phyloP scores from a whole-genome alignment of 1,284 basidiomycete species.

The Puccinia coronata region DNA sequence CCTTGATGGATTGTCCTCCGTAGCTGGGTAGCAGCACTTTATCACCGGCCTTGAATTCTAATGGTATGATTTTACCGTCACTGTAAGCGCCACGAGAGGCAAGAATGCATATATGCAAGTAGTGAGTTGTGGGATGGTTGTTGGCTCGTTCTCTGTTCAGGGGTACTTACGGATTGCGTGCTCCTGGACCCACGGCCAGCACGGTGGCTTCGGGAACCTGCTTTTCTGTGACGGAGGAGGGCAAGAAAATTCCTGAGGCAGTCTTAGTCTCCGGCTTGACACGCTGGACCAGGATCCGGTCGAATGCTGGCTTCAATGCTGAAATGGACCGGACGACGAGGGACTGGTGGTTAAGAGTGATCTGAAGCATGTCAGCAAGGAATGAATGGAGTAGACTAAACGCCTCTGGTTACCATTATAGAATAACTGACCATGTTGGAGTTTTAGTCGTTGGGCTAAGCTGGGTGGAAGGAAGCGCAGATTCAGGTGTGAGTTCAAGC shows the following conservation, averaged over 20 bases:
- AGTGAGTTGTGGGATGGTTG: background rate
- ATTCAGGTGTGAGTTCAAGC: background rate
- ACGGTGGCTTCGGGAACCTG: slow-evolving; percentile 95
- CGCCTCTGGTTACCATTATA: background rate
- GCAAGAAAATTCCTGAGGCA: slow-evolving; percentile 87
- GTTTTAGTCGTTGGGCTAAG: background rate
- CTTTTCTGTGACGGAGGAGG: slow-evolving; percentile 75
- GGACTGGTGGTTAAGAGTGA: background rate
- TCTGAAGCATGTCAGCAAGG: background rate
- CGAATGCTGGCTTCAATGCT: slow-evolving; percentile 84
- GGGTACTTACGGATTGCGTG: slow-evolving; percentile 67
- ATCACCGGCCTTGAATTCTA: slow-evolving; percentile 82
- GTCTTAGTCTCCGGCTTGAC: slow-evolving; percentile 96
- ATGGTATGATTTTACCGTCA: slow-evolving; percentile 76
- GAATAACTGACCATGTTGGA: background rate
- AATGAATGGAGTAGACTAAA: background rate
- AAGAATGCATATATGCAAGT: background rate
- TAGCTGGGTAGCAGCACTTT: slow-evolving; percentile 89
- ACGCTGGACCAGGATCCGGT: slow-evolving; percentile 94
- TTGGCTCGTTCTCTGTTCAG: background rate
- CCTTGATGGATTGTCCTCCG: slow-evolving; percentile 93
- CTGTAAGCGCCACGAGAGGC: background rate
- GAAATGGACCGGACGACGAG: slow-evolving; percentile 68
- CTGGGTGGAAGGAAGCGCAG: background rate
- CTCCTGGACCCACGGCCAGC: slow-evolving; percentile 91